Evolutionary conservation across 345 rosid genomes (phyloP).

Genomic region (Acer campestre): DNA sequence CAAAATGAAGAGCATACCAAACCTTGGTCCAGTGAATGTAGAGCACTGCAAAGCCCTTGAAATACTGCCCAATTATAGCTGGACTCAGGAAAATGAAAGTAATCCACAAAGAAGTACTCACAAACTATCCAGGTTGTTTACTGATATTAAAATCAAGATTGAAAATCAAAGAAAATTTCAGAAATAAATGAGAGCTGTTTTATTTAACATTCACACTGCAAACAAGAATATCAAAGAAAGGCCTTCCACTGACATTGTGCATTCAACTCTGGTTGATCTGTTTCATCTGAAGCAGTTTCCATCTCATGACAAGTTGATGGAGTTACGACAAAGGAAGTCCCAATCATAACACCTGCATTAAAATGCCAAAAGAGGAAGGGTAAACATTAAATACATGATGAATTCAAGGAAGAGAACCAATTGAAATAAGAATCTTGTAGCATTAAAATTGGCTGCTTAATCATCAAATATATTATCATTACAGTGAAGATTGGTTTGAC

Average conservation of each 20-base stretch:
- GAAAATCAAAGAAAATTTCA: constrained; percentile 10
- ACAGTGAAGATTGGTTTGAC: not conserved
- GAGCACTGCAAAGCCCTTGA: constrained; percentile 69
- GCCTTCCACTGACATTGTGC: constrained; percentile 55
- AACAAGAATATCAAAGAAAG: constrained; percentile 8
- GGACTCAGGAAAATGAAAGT: constrained; percentile 17
- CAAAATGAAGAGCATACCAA: constrained; percentile 71
- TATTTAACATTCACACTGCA: constrained; percentile 10
- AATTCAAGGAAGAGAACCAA: not conserved
- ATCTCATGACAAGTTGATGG: constrained; percentile 71
- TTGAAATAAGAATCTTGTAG: constrained; percentile 1
- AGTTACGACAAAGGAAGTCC: constrained; percentile 65
- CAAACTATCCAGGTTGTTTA: not conserved
- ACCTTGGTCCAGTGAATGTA: constrained; percentile 81
- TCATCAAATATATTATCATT: not conserved
- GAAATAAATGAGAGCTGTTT: constrained; percentile 13
- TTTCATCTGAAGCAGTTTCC: constrained; percentile 56
- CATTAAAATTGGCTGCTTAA: not conserved
- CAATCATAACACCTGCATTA: constrained; percentile 57
- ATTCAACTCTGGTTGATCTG: constrained; percentile 67
- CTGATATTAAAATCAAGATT: constrained; percentile 10
- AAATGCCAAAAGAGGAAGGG: constrained; percentile 18
- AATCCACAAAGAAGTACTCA: not conserved
- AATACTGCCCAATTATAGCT: constrained; percentile 53
- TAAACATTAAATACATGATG: not conserved